Percentiles rank a stretch among this genome's conserved stretches.
Evolutionary conservation across 2,329 filamentous ascomycete species (phyloP).

Genomic region (Ceratocystis diversiconidia): DNA sequence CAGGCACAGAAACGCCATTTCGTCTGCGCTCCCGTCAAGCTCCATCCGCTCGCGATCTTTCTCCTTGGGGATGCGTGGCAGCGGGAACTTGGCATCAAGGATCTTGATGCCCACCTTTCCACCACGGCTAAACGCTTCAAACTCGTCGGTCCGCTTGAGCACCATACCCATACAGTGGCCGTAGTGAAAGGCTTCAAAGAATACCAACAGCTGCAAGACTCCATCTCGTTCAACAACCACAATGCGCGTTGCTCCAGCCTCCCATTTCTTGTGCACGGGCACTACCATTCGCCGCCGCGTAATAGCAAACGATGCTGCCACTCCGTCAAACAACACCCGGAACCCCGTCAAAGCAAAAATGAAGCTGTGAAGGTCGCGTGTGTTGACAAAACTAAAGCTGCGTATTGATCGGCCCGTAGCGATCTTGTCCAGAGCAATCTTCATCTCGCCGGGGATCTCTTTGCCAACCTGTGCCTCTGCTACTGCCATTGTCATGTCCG

Average conservation of each 20-base stretch:
- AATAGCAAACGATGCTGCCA: slow-evolving; percentile 65
- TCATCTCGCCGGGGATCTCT: slow-evolving; percentile 48
- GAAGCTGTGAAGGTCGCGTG: slow-evolving; percentile 62
- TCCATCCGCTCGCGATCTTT: slow-evolving; percentile 31
- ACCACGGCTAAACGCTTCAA: slow-evolving; percentile 52
- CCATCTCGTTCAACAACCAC: slow-evolving; percentile 68
- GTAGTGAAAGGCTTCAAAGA: slow-evolving; percentile 78
- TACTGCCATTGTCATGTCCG: slow-evolving; percentile 63
- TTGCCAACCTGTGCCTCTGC: slow-evolving; percentile 50
- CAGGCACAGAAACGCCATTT: slow-evolving; percentile 65
- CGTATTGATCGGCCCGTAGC: slow-evolving; percentile 50
- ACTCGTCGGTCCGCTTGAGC: slow-evolving; percentile 69
- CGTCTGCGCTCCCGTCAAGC: slow-evolving; percentile 28
- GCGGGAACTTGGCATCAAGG: slow-evolving; percentile 78
- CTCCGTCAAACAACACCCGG: slow-evolving; percentile 56
- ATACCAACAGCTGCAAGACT: slow-evolving; percentile 63
- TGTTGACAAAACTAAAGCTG: slow-evolving; percentile 51
- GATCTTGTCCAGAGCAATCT: slow-evolving; percentile 48
- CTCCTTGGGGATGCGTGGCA: slow-evolving; percentile 49
- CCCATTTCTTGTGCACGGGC: slow-evolving; percentile 89
- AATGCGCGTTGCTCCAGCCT: slow-evolving; percentile 63
- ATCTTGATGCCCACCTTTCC: slow-evolving; percentile 62
- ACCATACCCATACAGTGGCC: slow-evolving; percentile 82
- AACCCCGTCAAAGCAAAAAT: slow-evolving; percentile 69
- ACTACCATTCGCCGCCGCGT: slow-evolving; percentile 77